A percentile compares a stretch with the other conserved stretches of the same genome.
Evolutionary conservation across 345 rosid genomes (phyloP).

Genomic region (Lumnitzera racemosa): DNA sequence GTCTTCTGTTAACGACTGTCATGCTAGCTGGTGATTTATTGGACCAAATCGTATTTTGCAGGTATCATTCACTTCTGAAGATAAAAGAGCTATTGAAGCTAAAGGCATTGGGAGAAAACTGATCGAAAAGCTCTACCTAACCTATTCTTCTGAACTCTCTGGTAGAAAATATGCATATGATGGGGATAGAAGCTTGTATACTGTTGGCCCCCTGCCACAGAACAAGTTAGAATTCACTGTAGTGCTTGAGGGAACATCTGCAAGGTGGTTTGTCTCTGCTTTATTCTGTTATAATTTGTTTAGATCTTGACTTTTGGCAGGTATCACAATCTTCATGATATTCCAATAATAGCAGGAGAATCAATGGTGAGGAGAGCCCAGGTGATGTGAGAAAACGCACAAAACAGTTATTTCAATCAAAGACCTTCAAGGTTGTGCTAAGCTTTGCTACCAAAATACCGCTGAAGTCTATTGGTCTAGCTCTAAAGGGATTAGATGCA

Average conservation of each 20-base stretch:
- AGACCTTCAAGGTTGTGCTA: constrained; percentile 46
- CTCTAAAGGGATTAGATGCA: constrained; percentile 38
- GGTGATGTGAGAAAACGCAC: constrained; percentile 37
- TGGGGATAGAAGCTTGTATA: constrained; percentile 68
- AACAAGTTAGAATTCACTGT: constrained; percentile 51
- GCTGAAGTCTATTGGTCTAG: constrained; percentile 38
- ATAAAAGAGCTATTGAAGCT: constrained; percentile 40
- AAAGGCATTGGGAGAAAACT: constrained; percentile 67
- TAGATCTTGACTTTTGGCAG: neutral
- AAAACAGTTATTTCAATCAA: constrained; percentile 46
- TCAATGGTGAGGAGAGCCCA: constrained; percentile 27
- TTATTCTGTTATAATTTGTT: too few relatives aligned
- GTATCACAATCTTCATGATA: constrained; percentile 7
- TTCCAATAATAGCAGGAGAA: constrained; percentile 23
- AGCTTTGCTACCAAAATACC: constrained; percentile 57
- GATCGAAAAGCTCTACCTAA: constrained; percentile 57
- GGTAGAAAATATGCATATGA: constrained; percentile 68
- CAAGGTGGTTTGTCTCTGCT: constrained; percentile 32
- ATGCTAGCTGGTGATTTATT: neutral
- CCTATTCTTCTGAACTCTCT: constrained; percentile 53
- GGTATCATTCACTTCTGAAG: constrained; percentile 62
- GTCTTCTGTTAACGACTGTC: neutral
- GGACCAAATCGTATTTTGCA: constrained; percentile 17
- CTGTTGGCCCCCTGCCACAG: constrained; percentile 73
- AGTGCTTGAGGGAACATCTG: constrained; percentile 54